Percentiles rank a stretch among this genome's conserved stretches.
Evolutionary conservation across 345 rosid genomes (phyloP).

Genomic region (Dipteronia sinensis): DNA sequence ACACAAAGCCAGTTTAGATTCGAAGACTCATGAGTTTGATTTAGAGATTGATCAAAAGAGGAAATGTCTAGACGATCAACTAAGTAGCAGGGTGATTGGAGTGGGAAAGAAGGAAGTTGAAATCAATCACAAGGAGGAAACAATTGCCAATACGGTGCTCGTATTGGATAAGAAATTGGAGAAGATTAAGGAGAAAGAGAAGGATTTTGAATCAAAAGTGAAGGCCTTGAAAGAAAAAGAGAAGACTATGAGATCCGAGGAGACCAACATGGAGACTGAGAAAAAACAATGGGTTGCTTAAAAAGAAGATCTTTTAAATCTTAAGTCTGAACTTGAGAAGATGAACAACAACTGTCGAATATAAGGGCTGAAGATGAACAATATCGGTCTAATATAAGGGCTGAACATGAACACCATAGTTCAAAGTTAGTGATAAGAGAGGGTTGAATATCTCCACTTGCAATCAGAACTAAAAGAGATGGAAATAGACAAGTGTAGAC

Average conservation of each 20-base stretch:
- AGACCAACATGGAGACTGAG: conserved; percentile 63
- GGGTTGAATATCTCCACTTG: conserved; percentile 64
- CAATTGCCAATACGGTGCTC: too few species aligned
- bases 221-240: conserved; percentile 71
- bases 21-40: too few species aligned
- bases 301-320: conserved; percentile 53
- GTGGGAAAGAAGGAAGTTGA: too few species aligned
- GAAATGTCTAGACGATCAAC: too few species aligned
- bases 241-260: conserved; percentile 62
- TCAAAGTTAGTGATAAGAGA: conserved; percentile 79
- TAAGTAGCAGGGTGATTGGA: too few species aligned
- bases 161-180: too few species aligned
- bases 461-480: conserved; percentile 72
- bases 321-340: conserved; percentile 72
- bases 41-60: too few species aligned
- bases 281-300: conserved; percentile 50
- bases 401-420: conserved; percentile 56
- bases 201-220: conserved; percentile 56
- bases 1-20: too few species aligned
- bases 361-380: conserved; percentile 62
- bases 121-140: too few species aligned
- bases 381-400: conserved; percentile 48
- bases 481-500: conserved; percentile 72
- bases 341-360: too few species aligned
- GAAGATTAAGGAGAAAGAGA: conserved; percentile 87